Evolutionary conservation across 768 basidiomycete genomes (phyloP).

Genomic region (Russula sp.): DNA sequence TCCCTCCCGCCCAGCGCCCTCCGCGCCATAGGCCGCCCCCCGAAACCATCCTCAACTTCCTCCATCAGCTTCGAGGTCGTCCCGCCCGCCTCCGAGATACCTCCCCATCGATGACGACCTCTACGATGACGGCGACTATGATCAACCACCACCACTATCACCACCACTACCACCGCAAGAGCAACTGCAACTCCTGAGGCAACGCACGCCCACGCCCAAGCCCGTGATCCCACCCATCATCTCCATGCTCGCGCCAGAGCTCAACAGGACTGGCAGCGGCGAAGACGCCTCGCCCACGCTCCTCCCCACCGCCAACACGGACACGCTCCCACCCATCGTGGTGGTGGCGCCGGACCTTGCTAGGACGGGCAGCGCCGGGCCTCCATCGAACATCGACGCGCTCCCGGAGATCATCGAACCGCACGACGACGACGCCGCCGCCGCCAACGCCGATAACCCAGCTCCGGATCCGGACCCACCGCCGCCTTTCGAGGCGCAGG

Average conservation of each 20-base stretch:
- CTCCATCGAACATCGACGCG: constrained; percentile 2
- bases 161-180: not conserved
- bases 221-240: constrained; percentile 20
- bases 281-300: not conserved
- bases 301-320: not conserved
- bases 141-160: not conserved
- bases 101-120: constrained; percentile 21
- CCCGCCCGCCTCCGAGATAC: constrained; percentile 17
- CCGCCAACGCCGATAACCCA: not conserved
- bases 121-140: constrained; percentile 13
- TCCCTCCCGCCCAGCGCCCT: constrained; percentile 19
- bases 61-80: constrained; percentile 22
- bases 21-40: constrained; percentile 15
- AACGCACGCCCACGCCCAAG: constrained; percentile 5
- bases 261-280: not conserved
- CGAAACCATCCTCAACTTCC: constrained; percentile 21
- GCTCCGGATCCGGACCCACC: constrained; percentile 13
- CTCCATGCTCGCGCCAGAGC: constrained; percentile 14
- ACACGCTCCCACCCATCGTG: not conserved
- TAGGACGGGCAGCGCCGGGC: not conserved
- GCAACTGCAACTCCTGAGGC: too few relatives aligned
- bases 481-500: constrained; percentile 15
- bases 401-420: constrained; percentile 24
- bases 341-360: not conserved
- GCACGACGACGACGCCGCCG: not conserved